Conservation (phyloP, 352 stramenopile species). For the Globisporangium abappressorium region DNA sequence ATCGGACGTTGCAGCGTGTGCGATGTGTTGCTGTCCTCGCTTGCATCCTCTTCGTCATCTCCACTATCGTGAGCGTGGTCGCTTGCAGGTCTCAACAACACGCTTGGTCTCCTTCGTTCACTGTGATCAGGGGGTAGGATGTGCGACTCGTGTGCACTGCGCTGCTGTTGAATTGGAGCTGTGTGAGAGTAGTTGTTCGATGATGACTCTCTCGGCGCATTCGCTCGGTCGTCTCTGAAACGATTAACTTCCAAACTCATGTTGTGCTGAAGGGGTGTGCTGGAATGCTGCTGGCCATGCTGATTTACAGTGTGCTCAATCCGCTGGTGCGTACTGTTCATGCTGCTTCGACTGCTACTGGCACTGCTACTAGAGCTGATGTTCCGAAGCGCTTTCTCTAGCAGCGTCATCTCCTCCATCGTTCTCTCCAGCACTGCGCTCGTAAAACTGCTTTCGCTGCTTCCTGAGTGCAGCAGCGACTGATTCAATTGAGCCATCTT, state of each 20-base stretch:
- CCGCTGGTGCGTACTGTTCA: not conserved
- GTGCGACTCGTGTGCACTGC: not conserved
- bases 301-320: not conserved
- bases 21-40: constrained; percentile 23
- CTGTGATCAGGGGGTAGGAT: not conserved
- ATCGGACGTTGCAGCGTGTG: constrained; percentile 59
- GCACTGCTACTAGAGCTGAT: constrained; percentile 54
- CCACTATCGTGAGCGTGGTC: not conserved
- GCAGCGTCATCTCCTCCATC: constrained; percentile 57
- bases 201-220: not conserved
- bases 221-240: not conserved
- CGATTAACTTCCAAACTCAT: not conserved
- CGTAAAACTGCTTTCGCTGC: constrained; percentile 38
- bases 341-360: constrained; percentile 1
- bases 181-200: not conserved
- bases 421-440: constrained; percentile 45
- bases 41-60: constrained; percentile 21
- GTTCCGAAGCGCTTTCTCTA: constrained; percentile 66
- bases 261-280: not conserved
- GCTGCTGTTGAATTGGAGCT: constrained; percentile 3
- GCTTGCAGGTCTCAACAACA: not conserved
- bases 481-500: constrained; percentile 13
- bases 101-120: not conserved
- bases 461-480: constrained; percentile 22
- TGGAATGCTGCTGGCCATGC: not conserved